Evolutionary conservation across 306 rosid species (phyloP).

Genomic region (Hippophae gyantsensis): DNA sequence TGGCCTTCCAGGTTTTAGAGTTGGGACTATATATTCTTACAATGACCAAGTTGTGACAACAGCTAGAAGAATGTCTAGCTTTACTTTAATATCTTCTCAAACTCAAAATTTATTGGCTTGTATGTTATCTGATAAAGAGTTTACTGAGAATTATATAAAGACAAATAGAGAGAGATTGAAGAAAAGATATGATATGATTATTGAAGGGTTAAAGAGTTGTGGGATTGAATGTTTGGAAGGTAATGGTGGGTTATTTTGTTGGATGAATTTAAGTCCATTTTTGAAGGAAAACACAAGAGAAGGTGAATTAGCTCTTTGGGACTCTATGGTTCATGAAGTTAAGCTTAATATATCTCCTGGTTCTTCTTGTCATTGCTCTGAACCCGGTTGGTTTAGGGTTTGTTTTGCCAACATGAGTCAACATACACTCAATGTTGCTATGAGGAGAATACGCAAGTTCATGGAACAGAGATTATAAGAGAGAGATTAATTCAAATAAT

Average conservation of each 20-base stretch:
- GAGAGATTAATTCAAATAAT: neutral
- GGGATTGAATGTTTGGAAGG: slow-evolving; percentile 85
- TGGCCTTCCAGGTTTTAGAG: slow-evolving; percentile 81
- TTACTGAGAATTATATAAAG: slow-evolving; percentile 49
- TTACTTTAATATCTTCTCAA: slow-evolving; percentile 77
- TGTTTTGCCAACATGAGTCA: slow-evolving; percentile 91
- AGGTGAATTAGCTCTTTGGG: slow-evolving; percentile 69
- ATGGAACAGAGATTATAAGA: slow-evolving; percentile 23
- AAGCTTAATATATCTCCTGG: slow-evolving; percentile 89
- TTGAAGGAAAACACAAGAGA: slow-evolving; percentile 45
- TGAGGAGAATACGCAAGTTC: slow-evolving; percentile 49
- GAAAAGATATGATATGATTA: slow-evolving; percentile 60
- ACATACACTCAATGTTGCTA: slow-evolving; percentile 52
- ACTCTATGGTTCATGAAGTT: slow-evolving; percentile 37
- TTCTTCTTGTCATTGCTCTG: slow-evolving; percentile 76
- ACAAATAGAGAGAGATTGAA: slow-evolving; percentile 57
- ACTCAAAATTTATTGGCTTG: slow-evolving; percentile 67
- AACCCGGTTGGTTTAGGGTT: slow-evolving; percentile 96
- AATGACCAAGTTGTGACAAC: slow-evolving; percentile 73
- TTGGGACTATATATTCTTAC: slow-evolving; percentile 80
- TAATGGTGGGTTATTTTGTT: slow-evolving; percentile 84
- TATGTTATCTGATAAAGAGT: slow-evolving; percentile 56
- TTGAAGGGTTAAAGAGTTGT: slow-evolving; percentile 44
- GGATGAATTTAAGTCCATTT: slow-evolving; percentile 77
- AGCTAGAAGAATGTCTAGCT: slow-evolving; percentile 87